Conservation (phyloP, 345 rosid species). For the Eucalyptus coolabah region DNA sequence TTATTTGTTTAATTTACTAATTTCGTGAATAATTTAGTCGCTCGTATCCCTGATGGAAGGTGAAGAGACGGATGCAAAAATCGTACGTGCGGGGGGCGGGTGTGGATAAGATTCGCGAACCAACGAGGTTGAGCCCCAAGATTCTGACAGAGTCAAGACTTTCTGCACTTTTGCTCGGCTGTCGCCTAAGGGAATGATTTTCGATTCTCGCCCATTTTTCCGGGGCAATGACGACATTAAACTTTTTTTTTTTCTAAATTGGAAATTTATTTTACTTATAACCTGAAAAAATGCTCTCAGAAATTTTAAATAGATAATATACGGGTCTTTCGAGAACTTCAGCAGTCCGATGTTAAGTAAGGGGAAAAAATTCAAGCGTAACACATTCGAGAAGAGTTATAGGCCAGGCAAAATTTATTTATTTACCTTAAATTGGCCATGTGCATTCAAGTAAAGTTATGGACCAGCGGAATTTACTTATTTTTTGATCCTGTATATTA, state of each 20-base stretch:
- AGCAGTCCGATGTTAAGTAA: background rate
- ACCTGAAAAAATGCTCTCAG: background rate
- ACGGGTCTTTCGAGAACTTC: background rate
- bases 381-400: background rate
- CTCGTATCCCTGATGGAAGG: background rate
- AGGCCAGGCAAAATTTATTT: background rate
- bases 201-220: background rate
- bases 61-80: background rate
- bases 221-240: background rate
- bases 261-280: background rate
- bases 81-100: background rate
- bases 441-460: too few species aligned
- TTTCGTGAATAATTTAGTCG: background rate
- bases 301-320: background rate
- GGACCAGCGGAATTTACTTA: background rate
- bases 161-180: background rate
- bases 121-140: background rate
- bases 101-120: background rate
- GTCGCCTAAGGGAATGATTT: background rate
- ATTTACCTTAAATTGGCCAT: background rate
- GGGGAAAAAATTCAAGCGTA: background rate
- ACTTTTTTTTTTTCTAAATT: background rate
- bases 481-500: background rate
- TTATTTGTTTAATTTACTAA: background rate
- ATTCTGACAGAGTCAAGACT: background rate